Conservation (phyloP, 331 rosid genomes). For the Erythrophleum ivorense region DNA sequence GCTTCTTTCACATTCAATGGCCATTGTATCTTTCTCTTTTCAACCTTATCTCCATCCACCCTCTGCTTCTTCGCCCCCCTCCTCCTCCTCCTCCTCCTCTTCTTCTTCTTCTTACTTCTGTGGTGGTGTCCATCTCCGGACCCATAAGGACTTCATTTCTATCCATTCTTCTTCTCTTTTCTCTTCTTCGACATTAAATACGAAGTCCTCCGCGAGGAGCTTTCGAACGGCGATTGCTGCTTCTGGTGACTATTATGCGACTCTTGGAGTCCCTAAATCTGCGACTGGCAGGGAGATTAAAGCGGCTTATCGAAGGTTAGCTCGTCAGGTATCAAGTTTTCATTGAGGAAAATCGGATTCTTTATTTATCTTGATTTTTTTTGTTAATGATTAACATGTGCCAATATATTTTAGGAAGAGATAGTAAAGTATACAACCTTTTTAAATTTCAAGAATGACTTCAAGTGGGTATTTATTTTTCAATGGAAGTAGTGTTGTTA, state of each 20-base stretch:
- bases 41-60: slow-evolving; percentile 52
- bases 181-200: slow-evolving; percentile 25
- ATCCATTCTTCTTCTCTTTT: slow-evolving; percentile 46
- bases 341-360: neutral
- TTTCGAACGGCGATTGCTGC: slow-evolving; percentile 58
- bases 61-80: slow-evolving; percentile 33
- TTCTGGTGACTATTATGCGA: slow-evolving; percentile 84
- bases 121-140: slow-evolving; percentile 51
- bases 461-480: neutral
- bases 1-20: slow-evolving; percentile 56
- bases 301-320: slow-evolving; percentile 90
- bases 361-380: neutral
- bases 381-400: neutral
- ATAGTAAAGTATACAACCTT: neutral
- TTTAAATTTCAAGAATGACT: neutral
- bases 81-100: neutral
- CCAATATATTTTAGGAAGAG: neutral
- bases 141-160: slow-evolving; percentile 52
- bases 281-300: slow-evolving; percentile 86
- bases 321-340: slow-evolving; percentile 84
- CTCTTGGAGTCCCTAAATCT: slow-evolving; percentile 89
- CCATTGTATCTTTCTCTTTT: slow-evolving; percentile 56
- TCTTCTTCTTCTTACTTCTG: slow-evolving; percentile 45
- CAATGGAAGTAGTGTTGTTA: neutral
- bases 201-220: slow-evolving; percentile 54